phyloP scores from a whole-genome alignment of 106 monocot genomes.

The Vanilla planifolia region DNA sequence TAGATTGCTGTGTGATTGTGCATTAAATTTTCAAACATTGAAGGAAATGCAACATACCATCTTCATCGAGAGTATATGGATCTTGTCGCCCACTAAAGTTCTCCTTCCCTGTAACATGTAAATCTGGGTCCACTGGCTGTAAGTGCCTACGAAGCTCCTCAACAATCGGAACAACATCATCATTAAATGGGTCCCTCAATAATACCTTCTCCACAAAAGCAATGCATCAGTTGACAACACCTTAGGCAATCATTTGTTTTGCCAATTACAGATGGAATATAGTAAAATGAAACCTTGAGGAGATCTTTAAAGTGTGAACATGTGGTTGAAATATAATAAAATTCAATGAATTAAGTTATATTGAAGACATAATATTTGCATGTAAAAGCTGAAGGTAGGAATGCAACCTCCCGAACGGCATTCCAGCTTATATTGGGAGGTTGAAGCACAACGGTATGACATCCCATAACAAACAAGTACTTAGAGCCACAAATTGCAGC shows the following conservation, averaged over 20 bases:
- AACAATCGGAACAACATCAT: constrained; percentile 88
- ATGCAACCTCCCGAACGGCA: no score
- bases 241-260: no score
- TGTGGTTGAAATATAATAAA: neutral
- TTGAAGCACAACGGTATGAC: no score
- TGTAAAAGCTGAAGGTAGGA: no score
- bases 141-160: constrained; percentile 83
- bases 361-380: no score
- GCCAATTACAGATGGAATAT: no score
- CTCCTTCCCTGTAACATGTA: constrained; percentile 46
- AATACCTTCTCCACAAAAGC: constrained; percentile 50
- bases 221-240: no score
- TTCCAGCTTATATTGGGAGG: no score
- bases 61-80: constrained; percentile 67
- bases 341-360: neutral
- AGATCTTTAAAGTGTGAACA: no score
- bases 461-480: no score
- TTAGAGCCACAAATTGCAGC: no score
- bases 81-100: constrained; percentile 61
- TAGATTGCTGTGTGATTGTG: neutral
- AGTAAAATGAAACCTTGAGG: neutral
- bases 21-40: neutral
- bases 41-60: constrained; percentile 41
- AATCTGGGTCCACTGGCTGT: constrained; percentile 24
- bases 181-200: constrained; percentile 73